Base-by-base conservation (phyloP, 2,329 filamentous ascomycete species). In the Setomelanomma holmii region DNA sequence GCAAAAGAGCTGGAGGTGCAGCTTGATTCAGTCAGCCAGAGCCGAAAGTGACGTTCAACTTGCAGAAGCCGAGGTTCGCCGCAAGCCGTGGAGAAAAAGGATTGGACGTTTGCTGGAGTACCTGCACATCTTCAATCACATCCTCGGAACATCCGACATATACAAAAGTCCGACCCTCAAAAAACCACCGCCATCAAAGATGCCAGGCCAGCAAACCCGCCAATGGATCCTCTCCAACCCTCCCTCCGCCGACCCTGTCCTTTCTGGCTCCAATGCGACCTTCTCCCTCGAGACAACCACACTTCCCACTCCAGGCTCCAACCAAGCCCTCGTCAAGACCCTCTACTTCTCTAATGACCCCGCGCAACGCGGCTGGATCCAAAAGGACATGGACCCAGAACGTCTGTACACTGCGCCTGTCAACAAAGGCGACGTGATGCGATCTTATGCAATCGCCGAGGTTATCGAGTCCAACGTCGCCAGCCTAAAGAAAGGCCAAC, bases 391-490 rank as follows among this genome's bases (percentile, higher is more conserved):
- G 12, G 68, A 76, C 38, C 68, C 76, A 1, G 75, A 75, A 22
- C 76, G 80, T 34, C 71, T 81, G 5, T 83, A 84, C 64, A 66
- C 75, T 0, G 65, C 73, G 0, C 80, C 80, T 7, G 78, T 83
- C 8, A 36, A 72, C 17, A 49, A 75, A 34, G 77, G 76, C 56
- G 69, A 71, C 1, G 77, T 82, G 24, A 91, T 91, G 89, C 85
- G 87, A 58, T 85, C 86, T 33, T 72, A 73, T 17, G 80, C 78
- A 57, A 81, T 89, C 53, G 80, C 79, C 53, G 84, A 86, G 49
- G 82, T 91, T 24, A 66, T 86, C 16, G 83, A 82, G 23, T 85
- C 81, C 63, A 86, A 82, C 71, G 80, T 77, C 58, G 63, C 77
- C 19, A 79, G 76, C 36, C 79, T 84, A 45, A 75, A 80, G 42